phyloP scores from a whole-genome alignment of 1,284 basidiomycete genomes.

The Boletus putidus region DNA sequence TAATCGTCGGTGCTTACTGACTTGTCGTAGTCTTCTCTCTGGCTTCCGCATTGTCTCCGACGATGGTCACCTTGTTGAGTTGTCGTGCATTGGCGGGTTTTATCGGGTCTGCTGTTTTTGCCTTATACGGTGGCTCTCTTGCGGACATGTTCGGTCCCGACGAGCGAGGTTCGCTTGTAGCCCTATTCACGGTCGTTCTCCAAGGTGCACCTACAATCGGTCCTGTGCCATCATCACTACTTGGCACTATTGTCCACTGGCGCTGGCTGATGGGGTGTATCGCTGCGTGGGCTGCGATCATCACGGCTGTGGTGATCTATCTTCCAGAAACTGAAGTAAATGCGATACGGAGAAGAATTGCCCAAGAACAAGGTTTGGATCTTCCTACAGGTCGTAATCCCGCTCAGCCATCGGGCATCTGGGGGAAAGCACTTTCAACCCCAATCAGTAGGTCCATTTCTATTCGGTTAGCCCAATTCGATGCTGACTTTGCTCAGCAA shows the following conservation, averaged over 20 bases:
- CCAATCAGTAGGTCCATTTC: constrained; percentile 28
- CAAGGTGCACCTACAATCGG: constrained; percentile 35
- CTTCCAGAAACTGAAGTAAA: constrained; percentile 31
- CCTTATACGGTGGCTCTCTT: constrained; percentile 34
- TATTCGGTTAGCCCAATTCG: no score
- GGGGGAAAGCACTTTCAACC: constrained; percentile 23
- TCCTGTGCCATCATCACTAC: constrained; percentile 29
- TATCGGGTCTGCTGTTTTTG: constrained; percentile 31
- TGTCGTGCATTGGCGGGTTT: constrained; percentile 27
- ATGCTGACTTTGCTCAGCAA: no score
- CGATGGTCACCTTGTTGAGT: constrained; percentile 22
- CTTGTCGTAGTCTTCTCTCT: constrained; percentile 27
- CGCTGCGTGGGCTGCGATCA: constrained; percentile 26
- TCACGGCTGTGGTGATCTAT: constrained; percentile 16
- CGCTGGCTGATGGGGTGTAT: constrained; percentile 33
- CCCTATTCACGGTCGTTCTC: constrained; percentile 32
- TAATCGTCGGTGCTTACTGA: no score
- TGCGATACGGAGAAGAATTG: constrained; percentile 24
- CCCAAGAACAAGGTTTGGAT: constrained; percentile 12
- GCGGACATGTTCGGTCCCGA: constrained; percentile 32
- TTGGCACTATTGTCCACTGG: constrained; percentile 29
- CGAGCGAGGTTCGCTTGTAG: constrained; percentile 32
- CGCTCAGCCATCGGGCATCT: constrained; percentile 11
- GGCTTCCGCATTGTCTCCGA: constrained; percentile 26
- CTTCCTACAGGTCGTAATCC: background rate